phyloP scores from a whole-genome alignment of 106 monocot genomes.

The Narthecium ossifragum region DNA sequence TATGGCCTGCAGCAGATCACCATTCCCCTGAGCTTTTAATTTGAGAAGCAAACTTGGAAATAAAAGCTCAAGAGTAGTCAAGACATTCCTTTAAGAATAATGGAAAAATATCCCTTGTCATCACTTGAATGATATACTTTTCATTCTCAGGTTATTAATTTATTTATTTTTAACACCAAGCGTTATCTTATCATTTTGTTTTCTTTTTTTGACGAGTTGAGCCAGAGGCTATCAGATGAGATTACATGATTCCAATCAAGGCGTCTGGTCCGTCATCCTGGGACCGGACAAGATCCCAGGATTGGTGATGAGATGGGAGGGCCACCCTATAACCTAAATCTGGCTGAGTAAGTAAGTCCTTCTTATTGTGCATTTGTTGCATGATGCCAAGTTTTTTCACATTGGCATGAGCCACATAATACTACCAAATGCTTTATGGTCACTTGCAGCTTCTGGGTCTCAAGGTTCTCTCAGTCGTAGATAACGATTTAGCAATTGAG shows the following conservation, averaged over 20 bases:
- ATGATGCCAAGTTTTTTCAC: neutral
- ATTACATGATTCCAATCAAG: no score
- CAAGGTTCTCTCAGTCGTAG: slow-evolving; percentile 30
- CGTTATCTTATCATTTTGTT: no score
- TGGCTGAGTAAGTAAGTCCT: slow-evolving; percentile 28
- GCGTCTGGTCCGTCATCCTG: no score
- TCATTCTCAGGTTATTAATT: no score
- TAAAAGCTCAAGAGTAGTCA: no score
- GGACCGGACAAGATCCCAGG: no score
- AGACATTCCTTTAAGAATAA: no score
- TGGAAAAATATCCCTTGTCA: no score
- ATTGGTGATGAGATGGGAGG: slow-evolving; percentile 31
- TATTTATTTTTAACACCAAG: neutral
- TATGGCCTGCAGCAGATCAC: no score
- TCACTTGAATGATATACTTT: no score
- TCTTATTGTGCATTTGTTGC: neutral
- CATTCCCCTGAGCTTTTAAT: no score
- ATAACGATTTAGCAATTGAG: slow-evolving; percentile 61
- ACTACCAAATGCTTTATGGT: slow-evolving; percentile 45
- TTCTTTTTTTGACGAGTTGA: neutral
- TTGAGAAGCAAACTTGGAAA: no score
- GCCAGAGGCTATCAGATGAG: neutral
- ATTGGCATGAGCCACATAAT: neutral
- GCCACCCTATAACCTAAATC: slow-evolving; percentile 36
- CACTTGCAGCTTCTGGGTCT: slow-evolving; percentile 38